Conservation (phyloP, 192 early-diverging fungal genomes). For the Linnemannia hyalina region DNA sequence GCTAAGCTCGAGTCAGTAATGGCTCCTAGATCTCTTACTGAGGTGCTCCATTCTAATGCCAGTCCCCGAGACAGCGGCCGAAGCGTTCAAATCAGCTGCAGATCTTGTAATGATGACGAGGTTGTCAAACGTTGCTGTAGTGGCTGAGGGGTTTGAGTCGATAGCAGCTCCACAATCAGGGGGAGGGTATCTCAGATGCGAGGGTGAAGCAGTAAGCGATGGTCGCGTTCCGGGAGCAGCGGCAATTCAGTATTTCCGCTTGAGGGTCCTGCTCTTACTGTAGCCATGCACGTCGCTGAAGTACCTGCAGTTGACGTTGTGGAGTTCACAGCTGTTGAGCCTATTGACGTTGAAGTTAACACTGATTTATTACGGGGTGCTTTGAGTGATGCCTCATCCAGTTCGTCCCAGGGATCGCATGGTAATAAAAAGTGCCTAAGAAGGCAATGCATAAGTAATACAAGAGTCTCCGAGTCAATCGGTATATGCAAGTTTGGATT, state of each 20-base stretch:
- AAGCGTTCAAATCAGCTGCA: not conserved
- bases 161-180: not conserved
- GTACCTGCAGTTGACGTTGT: conserved; percentile 10
- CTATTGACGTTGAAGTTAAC: not conserved
- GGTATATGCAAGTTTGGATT: conserved; percentile 1
- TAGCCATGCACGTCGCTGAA: conserved; percentile 11
- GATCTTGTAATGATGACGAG: not conserved
- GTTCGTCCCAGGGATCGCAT: conserved; percentile 24
- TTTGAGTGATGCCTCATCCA: conserved; percentile 3
- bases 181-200: not conserved
- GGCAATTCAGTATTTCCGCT: conserved; percentile 8
- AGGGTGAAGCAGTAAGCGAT: conserved; percentile 19
- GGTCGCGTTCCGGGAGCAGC: conserved; percentile 12
- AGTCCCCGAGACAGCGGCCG: not conserved
- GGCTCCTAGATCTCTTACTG: not conserved
- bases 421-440: conserved; percentile 8
- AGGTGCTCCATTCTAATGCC: not conserved
- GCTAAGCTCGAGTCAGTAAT: not conserved
- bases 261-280: conserved; percentile 14
- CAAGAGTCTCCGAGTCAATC: not conserved
- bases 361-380: conserved; percentile 11
- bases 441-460: conserved; percentile 8
- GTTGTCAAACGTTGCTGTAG: not conserved
- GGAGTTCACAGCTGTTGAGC: conserved; percentile 2
- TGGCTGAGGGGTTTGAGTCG: not conserved